Evolutionary conservation across 164 flowering plant species (phyloP).

Genomic region (Berberis thunbergii): DNA sequence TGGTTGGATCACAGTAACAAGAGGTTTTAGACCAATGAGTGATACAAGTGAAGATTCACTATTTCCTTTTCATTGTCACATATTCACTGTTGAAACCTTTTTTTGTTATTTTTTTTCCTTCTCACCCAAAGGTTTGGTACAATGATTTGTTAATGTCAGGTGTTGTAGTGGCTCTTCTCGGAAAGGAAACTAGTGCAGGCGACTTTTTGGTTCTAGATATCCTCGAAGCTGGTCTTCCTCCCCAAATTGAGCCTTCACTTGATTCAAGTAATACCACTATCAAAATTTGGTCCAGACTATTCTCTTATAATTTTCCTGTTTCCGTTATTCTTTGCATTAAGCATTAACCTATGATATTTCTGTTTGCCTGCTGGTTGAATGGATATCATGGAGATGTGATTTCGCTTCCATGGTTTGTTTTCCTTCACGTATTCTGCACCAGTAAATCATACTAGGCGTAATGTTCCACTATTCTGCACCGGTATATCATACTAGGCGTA

Average conservation of each 20-base stretch:
- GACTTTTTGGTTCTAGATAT: conserved; percentile 75
- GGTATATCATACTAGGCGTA: too few relatives aligned
- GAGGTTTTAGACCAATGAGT: too few relatives aligned
- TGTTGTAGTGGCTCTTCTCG: conserved; percentile 76
- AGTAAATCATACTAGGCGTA: too few relatives aligned
- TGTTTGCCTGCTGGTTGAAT: too few relatives aligned
- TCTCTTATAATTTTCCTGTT: background rate
- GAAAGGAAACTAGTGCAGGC: conserved; percentile 76
- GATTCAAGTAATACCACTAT: conserved; percentile 31
- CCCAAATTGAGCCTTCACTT: conserved; percentile 53
- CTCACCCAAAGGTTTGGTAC: background rate
- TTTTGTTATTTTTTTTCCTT: background rate
- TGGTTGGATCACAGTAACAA: too few relatives aligned
- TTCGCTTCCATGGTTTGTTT: too few relatives aligned
- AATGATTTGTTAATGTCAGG: conserved; percentile 31
- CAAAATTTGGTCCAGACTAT: background rate
- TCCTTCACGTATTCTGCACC: too few relatives aligned
- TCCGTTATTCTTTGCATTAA: background rate
- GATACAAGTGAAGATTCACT: too few relatives aligned
- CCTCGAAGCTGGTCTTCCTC: conserved; percentile 83
- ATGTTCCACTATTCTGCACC: too few relatives aligned
- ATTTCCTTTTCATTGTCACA: background rate
- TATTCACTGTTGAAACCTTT: too few relatives aligned
- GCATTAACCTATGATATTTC: too few relatives aligned
- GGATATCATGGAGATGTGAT: too few relatives aligned